Evolutionary conservation across 495 filamentous ascomycete genomes (phyloP), one percentile per base, ranked within the genome.

Genomic region (Aspergillus avenaceus): DNA sequence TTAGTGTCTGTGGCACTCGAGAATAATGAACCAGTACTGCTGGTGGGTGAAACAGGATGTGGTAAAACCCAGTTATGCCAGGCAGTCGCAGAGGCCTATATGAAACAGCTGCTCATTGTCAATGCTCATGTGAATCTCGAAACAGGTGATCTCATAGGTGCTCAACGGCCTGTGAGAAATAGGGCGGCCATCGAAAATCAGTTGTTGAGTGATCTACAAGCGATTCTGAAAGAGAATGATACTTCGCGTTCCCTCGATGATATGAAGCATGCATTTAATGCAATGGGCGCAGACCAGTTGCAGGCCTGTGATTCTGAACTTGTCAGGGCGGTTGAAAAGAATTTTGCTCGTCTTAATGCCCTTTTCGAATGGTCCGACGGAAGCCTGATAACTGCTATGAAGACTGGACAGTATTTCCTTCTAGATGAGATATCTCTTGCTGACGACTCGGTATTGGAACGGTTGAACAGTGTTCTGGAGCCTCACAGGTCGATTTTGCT

Each of bases 71-170:
- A 90, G 7, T 86, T 97, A 16, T 95, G 90, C 54, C 95, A 99
- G 66, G 80, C 95, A 53, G 79, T 99, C 42, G 89, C 95, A 4
- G 84, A 92, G 51, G 82, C 87, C 16, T 80, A 88, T 59, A 74
- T 76, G 23, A 87, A 84, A 54, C 70, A 85, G 51, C 67, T 99
- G 38, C 81, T 89, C 54, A 95, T 91, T 58, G 84, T 97, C 58
- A 99, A 97, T 70, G 95, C 95, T 8, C 95, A 99, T 64, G 90
- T 96, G 55, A 99, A 97, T 54, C 85, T 92, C 8, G 95, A 99
- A 65, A 96, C 93, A 1, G 91, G 95, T 8, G 95, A 99, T 69
- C 78, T 99, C 13, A 97, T 99, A 54, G 95, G 95, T 47, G 90
- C 93, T 3, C 95, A 97, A 67, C 73, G 95, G 50, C 95, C 95